A percentile compares a stretch with the other conserved stretches of the same genome.
Conservation (phyloP, 1,284 basidiomycete genomes). For the Ceratorhiza oryzae-sativae region DNA sequence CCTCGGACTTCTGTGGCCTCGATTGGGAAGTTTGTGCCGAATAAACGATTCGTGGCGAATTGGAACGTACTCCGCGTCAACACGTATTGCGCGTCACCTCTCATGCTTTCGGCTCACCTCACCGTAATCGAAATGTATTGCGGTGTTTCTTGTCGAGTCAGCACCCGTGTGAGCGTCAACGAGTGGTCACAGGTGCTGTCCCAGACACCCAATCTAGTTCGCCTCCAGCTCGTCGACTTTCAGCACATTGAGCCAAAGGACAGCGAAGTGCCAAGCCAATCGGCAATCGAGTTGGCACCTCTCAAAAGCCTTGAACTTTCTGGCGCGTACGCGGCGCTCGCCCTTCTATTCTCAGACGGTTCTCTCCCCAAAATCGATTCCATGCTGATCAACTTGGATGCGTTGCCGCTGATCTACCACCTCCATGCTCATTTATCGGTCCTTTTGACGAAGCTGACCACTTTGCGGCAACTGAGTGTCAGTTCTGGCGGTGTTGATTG, state of each 20-base stretch:
- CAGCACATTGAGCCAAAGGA: not conserved
- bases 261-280: not conserved
- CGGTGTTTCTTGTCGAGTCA: not conserved
- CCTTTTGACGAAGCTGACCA: not conserved
- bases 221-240: not conserved
- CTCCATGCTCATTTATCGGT: not conserved
- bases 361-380: not conserved
- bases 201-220: not conserved
- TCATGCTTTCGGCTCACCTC: conserved; percentile 2
- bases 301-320: conserved; percentile 2
- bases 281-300: not conserved
- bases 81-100: not conserved
- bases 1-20: not conserved
- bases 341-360: not conserved
- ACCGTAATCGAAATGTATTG: not conserved
- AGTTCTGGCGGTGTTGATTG: not conserved
- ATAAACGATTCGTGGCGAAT: not conserved
- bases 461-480: not conserved
- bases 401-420: not conserved
- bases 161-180: not conserved
- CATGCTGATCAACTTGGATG: not conserved
- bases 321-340: not conserved
- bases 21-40: not conserved
- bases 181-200: not conserved
- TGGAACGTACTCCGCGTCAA: not conserved